phyloP scores from a whole-genome alignment of 495 filamentous ascomycete genomes.

The Penicillium crystallinum region DNA sequence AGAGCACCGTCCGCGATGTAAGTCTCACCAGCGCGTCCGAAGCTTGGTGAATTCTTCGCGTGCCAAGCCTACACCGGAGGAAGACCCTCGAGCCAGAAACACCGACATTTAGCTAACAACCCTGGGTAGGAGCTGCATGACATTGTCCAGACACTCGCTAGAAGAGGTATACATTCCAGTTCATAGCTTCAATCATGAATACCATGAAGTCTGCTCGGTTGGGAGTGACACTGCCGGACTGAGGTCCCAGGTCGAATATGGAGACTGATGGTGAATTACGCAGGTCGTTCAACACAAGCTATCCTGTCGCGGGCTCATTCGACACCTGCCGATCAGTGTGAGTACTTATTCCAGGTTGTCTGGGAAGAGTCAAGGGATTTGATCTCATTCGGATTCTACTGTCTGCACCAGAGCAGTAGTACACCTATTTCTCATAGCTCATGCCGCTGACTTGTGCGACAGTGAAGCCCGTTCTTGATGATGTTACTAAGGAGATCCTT shows the following conservation, averaged over 20 bases:
- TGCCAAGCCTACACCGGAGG: slow-evolving; percentile 21
- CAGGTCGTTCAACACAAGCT: slow-evolving; percentile 64
- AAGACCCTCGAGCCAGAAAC: slow-evolving; percentile 7
- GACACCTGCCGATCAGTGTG: slow-evolving; percentile 71
- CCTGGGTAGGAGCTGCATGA: slow-evolving; percentile 63
- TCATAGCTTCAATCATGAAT: background rate
- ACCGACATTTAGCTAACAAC: slow-evolving; percentile 9
- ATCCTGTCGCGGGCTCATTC: slow-evolving; percentile 86
- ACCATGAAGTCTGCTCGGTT: background rate
- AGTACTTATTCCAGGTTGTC: slow-evolving; percentile 20
- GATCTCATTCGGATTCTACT: background rate
- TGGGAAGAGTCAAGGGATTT: background rate
- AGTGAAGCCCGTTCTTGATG: slow-evolving; percentile 44
- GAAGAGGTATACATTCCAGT: slow-evolving; percentile 47
- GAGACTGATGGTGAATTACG: slow-evolving; percentile 6
- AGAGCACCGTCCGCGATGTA: slow-evolving; percentile 71
- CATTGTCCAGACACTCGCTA: slow-evolving; percentile 71
- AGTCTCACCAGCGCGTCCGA: slow-evolving; percentile 15
- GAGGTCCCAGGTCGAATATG: background rate
- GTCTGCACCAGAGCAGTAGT: background rate
- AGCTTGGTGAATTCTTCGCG: slow-evolving; percentile 15
- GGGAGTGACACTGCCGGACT: background rate
- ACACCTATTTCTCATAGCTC: background rate
- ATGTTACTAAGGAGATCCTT: slow-evolving; percentile 36
- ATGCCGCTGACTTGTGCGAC: slow-evolving; percentile 5